Evolutionary conservation across 306 rosid genomes (phyloP), one percentile per base, ranked within the genome.

Genomic region (Trifolium fragiferum): DNA sequence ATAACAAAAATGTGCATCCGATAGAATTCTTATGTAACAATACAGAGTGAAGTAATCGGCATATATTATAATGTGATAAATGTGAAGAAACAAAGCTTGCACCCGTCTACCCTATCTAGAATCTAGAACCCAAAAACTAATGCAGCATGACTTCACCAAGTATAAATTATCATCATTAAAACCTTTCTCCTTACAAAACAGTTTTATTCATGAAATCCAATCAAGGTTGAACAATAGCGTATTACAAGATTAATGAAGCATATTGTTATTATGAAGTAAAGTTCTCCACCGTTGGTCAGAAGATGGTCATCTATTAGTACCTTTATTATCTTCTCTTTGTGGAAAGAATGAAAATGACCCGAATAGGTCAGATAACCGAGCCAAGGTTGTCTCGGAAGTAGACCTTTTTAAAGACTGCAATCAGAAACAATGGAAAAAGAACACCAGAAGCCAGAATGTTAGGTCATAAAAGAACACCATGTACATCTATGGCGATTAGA

Each of bases 321-420:
- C 96, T 88, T 55, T 87, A 14, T 49, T 78, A 70, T 83, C 91
- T 27, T 86, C 96, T 81, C 75, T 83, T 12, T 25, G 90, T 43
- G 86, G 86, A 76, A 91, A 88, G 46, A 87, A 67, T 38, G 94
- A 82, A 80, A 93, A 86, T 59, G 97, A 90, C 54, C 95, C 97
- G 77, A 91, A 85, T 37, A 94, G 77, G 72, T 84, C 85, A 44
- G 96, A 88, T 75, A 92, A 41, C 59, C 91, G 86, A 74, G 89
- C 93, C 73, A 91, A 76, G 44, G 90, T 84, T 60, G 82, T 73
- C 74, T 87, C 98, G 15, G 98, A 94, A 80, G 85, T 57, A 8
- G 97, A 94, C 84, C 97, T 92, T 84, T 65, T 87, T 79, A 90
- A 83, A 75, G 70, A n/a, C 97, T 93, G 68, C 57, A 76, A 82